Percentiles rank a stretch among this genome's conserved stretches.
phyloP scores from a whole-genome alignment of 2,329 filamentous ascomycete species.

The Colletotrichum cordylinicola region DNA sequence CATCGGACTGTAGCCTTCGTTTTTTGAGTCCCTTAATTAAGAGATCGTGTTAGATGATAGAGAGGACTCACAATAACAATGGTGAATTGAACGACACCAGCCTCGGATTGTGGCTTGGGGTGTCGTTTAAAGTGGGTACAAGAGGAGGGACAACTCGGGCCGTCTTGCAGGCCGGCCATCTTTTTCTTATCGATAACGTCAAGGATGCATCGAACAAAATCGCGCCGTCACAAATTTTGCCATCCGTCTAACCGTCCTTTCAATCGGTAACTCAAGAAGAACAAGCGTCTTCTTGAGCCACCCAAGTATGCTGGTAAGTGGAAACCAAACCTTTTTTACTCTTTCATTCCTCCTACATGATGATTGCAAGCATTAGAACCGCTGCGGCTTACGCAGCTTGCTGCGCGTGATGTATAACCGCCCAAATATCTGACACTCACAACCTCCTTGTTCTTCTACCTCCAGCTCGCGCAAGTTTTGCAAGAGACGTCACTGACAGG shows the following conservation, averaged over 20 bases:
- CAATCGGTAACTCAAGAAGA: slow-evolving; percentile 11
- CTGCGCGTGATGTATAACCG: slow-evolving; percentile 48
- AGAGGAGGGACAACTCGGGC: neutral
- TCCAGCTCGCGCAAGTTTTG: slow-evolving; percentile 25
- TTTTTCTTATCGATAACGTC: slow-evolving; percentile 20
- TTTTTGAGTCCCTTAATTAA: neutral
- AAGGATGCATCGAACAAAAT: neutral
- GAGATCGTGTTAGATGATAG: neutral
- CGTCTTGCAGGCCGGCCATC: neutral
- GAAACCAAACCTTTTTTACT: neutral
- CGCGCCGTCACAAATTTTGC: neutral
- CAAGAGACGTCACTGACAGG: slow-evolving; percentile 18
- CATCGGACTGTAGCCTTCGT: neutral
- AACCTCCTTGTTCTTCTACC: slow-evolving; percentile 7
- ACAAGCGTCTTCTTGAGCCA: slow-evolving; percentile 14
- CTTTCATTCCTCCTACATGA: slow-evolving; percentile 17
- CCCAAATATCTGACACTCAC: slow-evolving; percentile 43
- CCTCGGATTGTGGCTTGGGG: neutral
- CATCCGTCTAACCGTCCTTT: fast-evolving
- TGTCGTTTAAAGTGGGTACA: neutral
- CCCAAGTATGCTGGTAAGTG: slow-evolving; percentile 18
- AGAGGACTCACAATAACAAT: neutral
- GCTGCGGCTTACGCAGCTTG: slow-evolving; percentile 55
- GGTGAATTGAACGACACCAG: neutral
- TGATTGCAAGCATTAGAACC: slow-evolving; percentile 52